Evolutionary conservation across 441 rosid species (phyloP).

Genomic region (Omphalea diandra): DNA sequence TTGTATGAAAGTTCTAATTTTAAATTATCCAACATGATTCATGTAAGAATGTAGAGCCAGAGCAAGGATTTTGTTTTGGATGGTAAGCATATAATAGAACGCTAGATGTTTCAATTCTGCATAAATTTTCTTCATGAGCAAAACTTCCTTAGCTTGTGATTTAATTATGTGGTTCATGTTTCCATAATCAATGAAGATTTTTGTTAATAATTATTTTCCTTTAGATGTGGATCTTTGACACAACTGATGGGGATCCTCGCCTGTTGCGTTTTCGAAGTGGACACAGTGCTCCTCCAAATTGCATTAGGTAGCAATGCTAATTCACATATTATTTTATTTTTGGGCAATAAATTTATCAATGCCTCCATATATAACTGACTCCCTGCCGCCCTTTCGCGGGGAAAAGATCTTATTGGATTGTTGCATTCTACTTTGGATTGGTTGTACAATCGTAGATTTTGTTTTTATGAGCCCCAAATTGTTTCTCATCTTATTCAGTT

Average conservation of each 20-base stretch:
- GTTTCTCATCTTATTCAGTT: background rate
- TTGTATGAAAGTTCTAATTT: background rate
- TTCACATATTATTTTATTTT: background rate
- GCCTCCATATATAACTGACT: background rate
- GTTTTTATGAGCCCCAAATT: background rate
- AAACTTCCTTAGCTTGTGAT: slow-evolving; percentile 3
- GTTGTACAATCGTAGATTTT: background rate
- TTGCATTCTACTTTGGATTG: slow-evolving; percentile 11
- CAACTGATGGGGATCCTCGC: slow-evolving; percentile 95
- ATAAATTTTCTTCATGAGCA: background rate
- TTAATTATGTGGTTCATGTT: background rate
- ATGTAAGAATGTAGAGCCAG: background rate
- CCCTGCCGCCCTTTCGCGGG: background rate
- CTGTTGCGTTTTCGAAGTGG: slow-evolving; percentile 95
- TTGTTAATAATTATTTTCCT: slow-evolving; percentile 10
- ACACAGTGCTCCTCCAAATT: slow-evolving; percentile 97
- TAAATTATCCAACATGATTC: background rate
- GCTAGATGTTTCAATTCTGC: background rate
- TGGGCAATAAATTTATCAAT: background rate
- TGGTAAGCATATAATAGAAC: background rate
- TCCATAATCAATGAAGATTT: background rate
- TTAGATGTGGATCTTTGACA: slow-evolving; percentile 98
- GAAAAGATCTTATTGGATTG: no score
- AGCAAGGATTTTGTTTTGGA: background rate
- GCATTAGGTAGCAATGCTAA: slow-evolving; percentile 62